phyloP scores from a whole-genome alignment of 2,329 filamentous ascomycete genomes.

The Neobulgaria alba region DNA sequence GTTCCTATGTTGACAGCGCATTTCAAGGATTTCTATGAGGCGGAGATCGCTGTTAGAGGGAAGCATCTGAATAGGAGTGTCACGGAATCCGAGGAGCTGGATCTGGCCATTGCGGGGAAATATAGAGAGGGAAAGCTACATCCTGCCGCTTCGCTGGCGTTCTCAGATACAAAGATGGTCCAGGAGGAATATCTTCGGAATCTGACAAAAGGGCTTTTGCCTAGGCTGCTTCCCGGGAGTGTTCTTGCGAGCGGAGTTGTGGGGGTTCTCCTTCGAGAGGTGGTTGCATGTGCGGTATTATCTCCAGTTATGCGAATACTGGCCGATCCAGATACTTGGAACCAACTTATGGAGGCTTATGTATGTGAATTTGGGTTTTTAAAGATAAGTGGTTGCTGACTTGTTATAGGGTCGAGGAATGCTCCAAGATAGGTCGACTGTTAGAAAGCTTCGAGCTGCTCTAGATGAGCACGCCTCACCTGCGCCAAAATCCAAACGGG shows the following conservation, averaged over 20 bases:
- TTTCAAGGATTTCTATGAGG: conserved; percentile 83
- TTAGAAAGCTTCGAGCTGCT: conserved; percentile 82
- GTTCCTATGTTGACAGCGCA: conserved; percentile 85
- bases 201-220: conserved; percentile 63
- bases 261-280: conserved; percentile 72
- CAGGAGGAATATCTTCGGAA: conserved; percentile 85
- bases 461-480: conserved; percentile 89
- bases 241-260: conserved; percentile 76
- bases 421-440: conserved; percentile 91
- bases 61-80: conserved; percentile 81
- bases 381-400: conserved; percentile 7
- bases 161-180: conserved; percentile 72
- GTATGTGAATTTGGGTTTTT: conserved; percentile 29
- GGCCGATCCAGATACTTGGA: conserved; percentile 93
- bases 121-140: conserved; percentile 86
- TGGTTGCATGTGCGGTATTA: conserved; percentile 87
- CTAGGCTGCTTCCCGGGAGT: conserved; percentile 62
- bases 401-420: conserved; percentile 60
- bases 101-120: conserved; percentile 90
- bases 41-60: conserved; percentile 78
- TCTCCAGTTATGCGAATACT: conserved; percentile 72
- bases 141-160: conserved; percentile 71
- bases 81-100: conserved; percentile 92
- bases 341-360: conserved; percentile 87
- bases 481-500: conserved; percentile 55